These are phyloP conservation scores for Beauveria australis DNA, from an alignment of 2,329 filamentous ascomycete genomes.

Conservation along the genomic window DNA sequence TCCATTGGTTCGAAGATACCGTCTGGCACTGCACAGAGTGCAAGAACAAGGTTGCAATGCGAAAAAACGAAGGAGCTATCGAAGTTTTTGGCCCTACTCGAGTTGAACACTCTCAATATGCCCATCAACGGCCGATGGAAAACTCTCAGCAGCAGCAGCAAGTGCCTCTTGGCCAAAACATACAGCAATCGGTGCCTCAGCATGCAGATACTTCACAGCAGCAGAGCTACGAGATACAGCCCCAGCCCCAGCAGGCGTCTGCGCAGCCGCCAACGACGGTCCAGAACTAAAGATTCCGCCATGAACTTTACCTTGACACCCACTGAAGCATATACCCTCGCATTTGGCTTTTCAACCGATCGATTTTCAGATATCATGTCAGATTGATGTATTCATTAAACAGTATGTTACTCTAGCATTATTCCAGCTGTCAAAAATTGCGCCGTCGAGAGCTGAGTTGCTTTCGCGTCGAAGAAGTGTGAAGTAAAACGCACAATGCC, in stretches of 20 bases:
- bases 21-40: constrained; percentile 23
- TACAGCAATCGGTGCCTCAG: neutral
- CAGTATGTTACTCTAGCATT: neutral
- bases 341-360: neutral
- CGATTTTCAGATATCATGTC: neutral
- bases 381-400: neutral
- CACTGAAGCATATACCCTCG: neutral
- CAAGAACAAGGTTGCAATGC: constrained; percentile 20
- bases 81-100: constrained; percentile 16
- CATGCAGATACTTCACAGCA: neutral
- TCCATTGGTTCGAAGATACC: constrained; percentile 25
- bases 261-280: neutral
- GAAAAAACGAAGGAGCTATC: constrained; percentile 15
- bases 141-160: constrained; percentile 1
- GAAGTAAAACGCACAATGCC: neutral
- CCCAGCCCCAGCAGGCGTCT: neutral
- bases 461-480: neutral
- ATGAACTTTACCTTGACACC: neutral
- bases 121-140: neutral
- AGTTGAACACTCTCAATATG: constrained; percentile 13
- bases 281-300: neutral
- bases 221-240: neutral
- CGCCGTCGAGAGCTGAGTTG: neutral
- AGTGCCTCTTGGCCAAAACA: neutral
- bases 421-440: neutral